Conservation (phyloP, 2,329 filamentous ascomycete genomes). For the Neonectria punicea region DNA sequence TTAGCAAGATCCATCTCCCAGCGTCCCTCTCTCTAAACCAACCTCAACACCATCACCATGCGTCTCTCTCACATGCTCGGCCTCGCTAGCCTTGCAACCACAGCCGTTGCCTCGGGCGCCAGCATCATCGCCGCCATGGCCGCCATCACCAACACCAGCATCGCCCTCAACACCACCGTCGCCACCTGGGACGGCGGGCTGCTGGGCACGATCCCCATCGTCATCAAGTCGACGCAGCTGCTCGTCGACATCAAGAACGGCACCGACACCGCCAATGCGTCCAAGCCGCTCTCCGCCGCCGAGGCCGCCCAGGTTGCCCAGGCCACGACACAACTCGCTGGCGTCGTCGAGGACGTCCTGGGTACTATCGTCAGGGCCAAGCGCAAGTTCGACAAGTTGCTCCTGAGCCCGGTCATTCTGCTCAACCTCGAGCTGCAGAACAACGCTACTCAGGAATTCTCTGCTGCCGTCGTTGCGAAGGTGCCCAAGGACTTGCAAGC, state of each 20-base stretch:
- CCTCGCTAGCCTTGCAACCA: conserved; percentile 36
- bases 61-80: conserved; percentile 38
- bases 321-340: conserved; percentile 49
- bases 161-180: conserved; percentile 49
- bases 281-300: conserved; percentile 49
- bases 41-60: conserved; percentile 30
- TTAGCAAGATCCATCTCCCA: background rate
- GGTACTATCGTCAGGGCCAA: conserved; percentile 52
- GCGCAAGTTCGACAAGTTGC: conserved; percentile 55
- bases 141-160: conserved; percentile 47
- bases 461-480: conserved; percentile 51
- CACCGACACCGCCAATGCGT: conserved; percentile 49
- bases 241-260: conserved; percentile 53
- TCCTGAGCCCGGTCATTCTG: conserved; percentile 56
- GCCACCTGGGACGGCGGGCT: conserved; percentile 51
- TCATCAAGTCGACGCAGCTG: conserved; percentile 51
- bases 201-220: conserved; percentile 54
- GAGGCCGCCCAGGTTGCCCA: conserved; percentile 54
- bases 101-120: conserved; percentile 47
- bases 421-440: conserved; percentile 54
- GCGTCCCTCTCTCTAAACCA: background rate
- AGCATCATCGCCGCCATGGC: conserved; percentile 50
- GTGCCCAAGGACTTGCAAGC: conserved; percentile 48
- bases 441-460: conserved; percentile 52
- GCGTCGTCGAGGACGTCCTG: conserved; percentile 52